Evolutionary conservation across 306 rosid genomes (phyloP).

Genomic region (Amphicarpaea edgeworthii): DNA sequence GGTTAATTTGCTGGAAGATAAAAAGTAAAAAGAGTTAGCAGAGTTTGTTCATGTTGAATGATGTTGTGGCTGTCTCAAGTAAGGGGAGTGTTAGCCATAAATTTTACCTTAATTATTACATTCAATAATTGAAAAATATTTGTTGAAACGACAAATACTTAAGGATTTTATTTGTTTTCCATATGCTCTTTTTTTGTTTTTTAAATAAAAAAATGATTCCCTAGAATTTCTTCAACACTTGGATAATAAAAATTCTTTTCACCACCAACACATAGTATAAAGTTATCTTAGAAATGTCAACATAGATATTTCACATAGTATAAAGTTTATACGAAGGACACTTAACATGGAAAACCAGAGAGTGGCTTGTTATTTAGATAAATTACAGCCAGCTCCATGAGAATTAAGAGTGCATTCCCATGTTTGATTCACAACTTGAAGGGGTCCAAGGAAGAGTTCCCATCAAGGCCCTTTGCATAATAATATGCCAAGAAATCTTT

Average conservation of each 20-base stretch:
- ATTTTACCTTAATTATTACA: no score
- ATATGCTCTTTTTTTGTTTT: not conserved
- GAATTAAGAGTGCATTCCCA: not conserved
- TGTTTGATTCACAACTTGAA: not conserved
- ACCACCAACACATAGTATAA: not conserved
- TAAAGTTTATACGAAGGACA: not conserved
- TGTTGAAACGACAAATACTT: no score
- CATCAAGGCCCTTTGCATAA: not conserved
- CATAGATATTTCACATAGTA: not conserved
- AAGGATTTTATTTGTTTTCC: no score
- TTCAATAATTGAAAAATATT: no score
- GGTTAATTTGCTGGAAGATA: no score
- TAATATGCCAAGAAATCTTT: not conserved
- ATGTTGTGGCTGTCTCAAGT: no score
- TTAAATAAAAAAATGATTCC: not conserved
- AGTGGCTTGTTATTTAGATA: not conserved
- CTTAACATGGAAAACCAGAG: not conserved
- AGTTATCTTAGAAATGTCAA: not conserved
- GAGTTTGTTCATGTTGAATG: no score
- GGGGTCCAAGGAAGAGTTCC: not conserved
- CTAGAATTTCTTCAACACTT: not conserved
- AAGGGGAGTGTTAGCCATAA: no score
- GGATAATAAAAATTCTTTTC: not conserved
- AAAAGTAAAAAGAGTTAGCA: no score
- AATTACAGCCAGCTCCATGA: no score